These are phyloP conservation scores for Acanthochlamys bracteata DNA, from an alignment of 106 monocot species.

Conservation along the genomic window DNA sequence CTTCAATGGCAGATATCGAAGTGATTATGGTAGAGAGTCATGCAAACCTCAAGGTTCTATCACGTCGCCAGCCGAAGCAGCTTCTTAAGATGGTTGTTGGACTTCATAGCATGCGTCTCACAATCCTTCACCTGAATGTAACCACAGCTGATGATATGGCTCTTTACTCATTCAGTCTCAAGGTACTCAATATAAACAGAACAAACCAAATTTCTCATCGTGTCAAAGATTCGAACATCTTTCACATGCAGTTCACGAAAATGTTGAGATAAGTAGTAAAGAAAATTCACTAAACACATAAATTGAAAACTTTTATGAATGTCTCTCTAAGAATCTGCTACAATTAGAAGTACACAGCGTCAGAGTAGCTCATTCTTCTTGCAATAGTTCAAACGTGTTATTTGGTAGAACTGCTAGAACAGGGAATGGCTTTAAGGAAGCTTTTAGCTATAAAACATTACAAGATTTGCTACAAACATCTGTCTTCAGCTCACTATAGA, in stretches of 20 bases:
- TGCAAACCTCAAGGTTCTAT: conserved; percentile 64
- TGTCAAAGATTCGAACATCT: background rate
- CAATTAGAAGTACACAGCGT: too few relatives aligned
- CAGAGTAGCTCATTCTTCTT: too few relatives aligned
- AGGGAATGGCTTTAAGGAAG: too few relatives aligned
- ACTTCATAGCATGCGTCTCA: conserved; percentile 51
- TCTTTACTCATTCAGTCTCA: conserved; percentile 79
- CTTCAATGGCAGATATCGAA: conserved; percentile 49
- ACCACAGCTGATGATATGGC: conserved; percentile 46
- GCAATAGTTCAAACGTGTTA: too few relatives aligned
- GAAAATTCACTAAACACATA: too few relatives aligned
- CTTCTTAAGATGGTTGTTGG: conserved; percentile 52
- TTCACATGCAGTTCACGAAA: background rate
- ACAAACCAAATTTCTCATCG: background rate
- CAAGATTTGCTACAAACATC: too few relatives aligned
- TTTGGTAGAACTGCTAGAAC: too few relatives aligned
- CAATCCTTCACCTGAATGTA: conserved; percentile 71
- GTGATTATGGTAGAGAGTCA: conserved; percentile 84
- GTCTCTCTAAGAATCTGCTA: too few relatives aligned
- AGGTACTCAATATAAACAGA: conserved; percentile 29
- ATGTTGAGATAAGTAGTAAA: background rate
- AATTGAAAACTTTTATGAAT: too few relatives aligned
- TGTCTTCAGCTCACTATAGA: too few relatives aligned
- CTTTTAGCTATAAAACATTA: too few relatives aligned
- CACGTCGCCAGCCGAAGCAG: conserved; percentile 45